Base-by-base conservation (phyloP, 1,284 basidiomycete species). In the Neonothopanus nambi region DNA sequence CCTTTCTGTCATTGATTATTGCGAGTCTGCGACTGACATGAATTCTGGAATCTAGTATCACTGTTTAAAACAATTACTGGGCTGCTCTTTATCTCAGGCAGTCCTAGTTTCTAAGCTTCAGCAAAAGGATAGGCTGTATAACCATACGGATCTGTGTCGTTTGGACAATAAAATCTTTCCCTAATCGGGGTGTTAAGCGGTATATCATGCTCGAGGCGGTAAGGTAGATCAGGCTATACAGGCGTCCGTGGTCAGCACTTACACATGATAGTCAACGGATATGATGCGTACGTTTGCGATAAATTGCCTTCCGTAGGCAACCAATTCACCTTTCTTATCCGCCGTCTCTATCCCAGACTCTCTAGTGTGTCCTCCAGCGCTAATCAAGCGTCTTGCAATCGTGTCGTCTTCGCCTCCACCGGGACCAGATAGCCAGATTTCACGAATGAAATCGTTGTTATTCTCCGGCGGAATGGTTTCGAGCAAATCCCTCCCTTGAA, bases 281-380 rank as follows among this genome's bases (percentile, higher is more conserved):
- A 52, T 30, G n/a, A 49, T 51, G 40, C 74, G 57, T 59, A 79
- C 75, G 56, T 78, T 79, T 5, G 75, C 66, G 56, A 82, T 78
- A 59, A 77, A 85, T 50, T 62, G 63, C 24, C 79, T 65, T 1
- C 79, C 81, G 57, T 81, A 78, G 0, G 72, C 77, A 41, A 81
- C 65, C 20, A 79, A 12, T 55, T 76, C 61, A 6, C 61, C 66
- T 30, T 63, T 63, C 61, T 67, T 43, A 61, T 75, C 67, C 0
- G 71, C 72, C 15, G 47, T 53, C 12, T 65, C 49, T 4, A 74
- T 48, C 0, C 71, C 76, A 0, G 46, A 60, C 43, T 73, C 67
- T 1, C 70, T 59, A 2, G 60, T 67, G 43, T 71, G 71, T 2
- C 78, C 81, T 21, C 81, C 81, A 1, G 78, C 77, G 2, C 68